A percentile compares a stretch with the other conserved stretches of the same genome.
Evolutionary conservation across 106 monocot species (phyloP).

Genomic region (Dendrobium officinale): DNA sequence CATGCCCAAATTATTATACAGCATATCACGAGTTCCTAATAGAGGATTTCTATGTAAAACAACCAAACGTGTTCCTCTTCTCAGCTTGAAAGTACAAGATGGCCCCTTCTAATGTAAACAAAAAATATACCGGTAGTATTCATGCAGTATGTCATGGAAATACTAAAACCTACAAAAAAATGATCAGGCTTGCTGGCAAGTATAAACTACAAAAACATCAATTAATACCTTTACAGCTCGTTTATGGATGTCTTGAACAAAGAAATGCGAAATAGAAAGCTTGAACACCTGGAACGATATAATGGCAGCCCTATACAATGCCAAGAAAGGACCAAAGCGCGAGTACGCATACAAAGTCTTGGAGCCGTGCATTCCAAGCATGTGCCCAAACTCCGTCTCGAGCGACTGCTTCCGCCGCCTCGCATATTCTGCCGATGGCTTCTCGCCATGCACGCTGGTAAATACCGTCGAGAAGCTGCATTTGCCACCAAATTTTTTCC

Average conservation of each 20-base stretch:
- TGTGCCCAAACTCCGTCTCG: conserved; percentile 74
- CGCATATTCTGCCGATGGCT: conserved; percentile 80
- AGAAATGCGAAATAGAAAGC: conserved; percentile 72
- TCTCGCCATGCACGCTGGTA: conserved; percentile 78
- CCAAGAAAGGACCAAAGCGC: conserved; percentile 73
- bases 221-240: conserved; percentile 66
- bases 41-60: background rate
- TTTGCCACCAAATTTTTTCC: background rate
- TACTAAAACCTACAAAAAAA: background rate
- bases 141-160: background rate
- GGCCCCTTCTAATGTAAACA: background rate
- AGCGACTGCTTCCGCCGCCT: conserved; percentile 76
- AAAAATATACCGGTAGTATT: background rate
- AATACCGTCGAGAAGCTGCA: conserved; percentile 64
- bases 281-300: conserved; percentile 73
- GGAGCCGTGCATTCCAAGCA: conserved; percentile 57
- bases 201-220: background rate
- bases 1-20: background rate
- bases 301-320: conserved; percentile 76
- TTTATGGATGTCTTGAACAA: conserved; percentile 49
- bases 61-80: background rate
- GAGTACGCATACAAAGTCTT: conserved; percentile 49
- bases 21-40: background rate
- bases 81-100: background rate
- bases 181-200: background rate